Base-by-base conservation (phyloP, 257 asterid species). In the Solanum habrochaites region DNA sequence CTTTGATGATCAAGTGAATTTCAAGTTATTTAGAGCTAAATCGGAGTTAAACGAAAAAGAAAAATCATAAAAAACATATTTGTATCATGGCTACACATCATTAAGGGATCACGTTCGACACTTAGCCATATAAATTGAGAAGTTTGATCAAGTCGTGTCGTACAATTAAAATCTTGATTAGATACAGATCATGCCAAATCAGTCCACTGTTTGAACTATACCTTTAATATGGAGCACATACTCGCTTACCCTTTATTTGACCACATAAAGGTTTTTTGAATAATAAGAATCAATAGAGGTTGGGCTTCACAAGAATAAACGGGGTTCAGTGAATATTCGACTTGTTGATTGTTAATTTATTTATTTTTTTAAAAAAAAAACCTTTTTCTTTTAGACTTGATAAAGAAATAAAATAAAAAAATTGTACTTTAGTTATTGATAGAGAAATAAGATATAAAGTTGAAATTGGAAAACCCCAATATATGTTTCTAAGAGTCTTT, bases 271-370 rank as follows among this genome's bases (percentile, higher is more conserved):
- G n/a, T n/a, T n/a, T 18, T 72, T 47, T 70, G 42, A 84, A 66
- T 12, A 25, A 8, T 66, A 62, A 84, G 45, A 47, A 62, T 84
- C 67, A 60, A 18, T 18, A n/a, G 25, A 16, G 66, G 66, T 84
- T 84, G n/a, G n/a, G 86, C 86, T 84, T 66, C 58, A 85, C 84
- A 72, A 85, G 56, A 70, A 2, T 13, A 70, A 85, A n/a, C n/a
- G n/a, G n/a, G n/a, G n/a, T n/a, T n/a, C n/a, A n/a, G n/a, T n/a
- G 84, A 85, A 85, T 72, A 85, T 73, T 72, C 84, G 18, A 45
- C 58, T 47, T 56, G 18, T 32, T 3, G 40, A 71, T 72, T 40
- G 52, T 62, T 85, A 45, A 56, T 5, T 47, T 67, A 27, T 70
- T 15, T n/a, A n/a, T 31, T 7, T 45, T 0, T 0, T 4, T 4